Conservation (phyloP, 768 basidiomycete genomes). For the Auricularia heimuer region DNA sequence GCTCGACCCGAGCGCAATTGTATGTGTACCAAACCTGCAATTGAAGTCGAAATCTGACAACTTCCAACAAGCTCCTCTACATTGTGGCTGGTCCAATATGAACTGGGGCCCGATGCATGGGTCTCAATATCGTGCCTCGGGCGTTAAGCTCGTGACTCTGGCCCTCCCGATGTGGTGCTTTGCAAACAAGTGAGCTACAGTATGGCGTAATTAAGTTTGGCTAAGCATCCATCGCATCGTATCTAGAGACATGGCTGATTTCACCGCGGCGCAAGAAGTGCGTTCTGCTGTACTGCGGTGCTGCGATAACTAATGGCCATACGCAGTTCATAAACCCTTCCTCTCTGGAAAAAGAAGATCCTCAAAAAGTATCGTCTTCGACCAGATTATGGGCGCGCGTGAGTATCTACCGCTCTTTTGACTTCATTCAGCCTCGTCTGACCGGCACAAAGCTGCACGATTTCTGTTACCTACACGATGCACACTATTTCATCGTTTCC, state of each 20-base stretch:
- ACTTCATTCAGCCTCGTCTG: background rate
- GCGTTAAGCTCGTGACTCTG: no score
- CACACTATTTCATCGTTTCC: background rate
- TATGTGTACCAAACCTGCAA: no score
- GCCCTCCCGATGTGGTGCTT: background rate
- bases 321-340: background rate
- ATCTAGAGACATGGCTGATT: background rate
- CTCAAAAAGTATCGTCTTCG: background rate
- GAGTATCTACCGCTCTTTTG: background rate
- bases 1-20: no score
- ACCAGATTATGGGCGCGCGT: background rate
- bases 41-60: no score
- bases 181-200: background rate
- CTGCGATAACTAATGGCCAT: background rate
- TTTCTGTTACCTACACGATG: background rate
- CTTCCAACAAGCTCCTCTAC: no score
- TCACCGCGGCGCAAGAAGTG: background rate
- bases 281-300: background rate
- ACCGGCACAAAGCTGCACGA: background rate
- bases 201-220: background rate
- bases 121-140: no score
- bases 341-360: background rate
- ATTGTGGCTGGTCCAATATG: no score
- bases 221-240: background rate
- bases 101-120: no score